phyloP scores from a whole-genome alignment of 177 flowering plant genomes.

The Vitis hybrid region DNA sequence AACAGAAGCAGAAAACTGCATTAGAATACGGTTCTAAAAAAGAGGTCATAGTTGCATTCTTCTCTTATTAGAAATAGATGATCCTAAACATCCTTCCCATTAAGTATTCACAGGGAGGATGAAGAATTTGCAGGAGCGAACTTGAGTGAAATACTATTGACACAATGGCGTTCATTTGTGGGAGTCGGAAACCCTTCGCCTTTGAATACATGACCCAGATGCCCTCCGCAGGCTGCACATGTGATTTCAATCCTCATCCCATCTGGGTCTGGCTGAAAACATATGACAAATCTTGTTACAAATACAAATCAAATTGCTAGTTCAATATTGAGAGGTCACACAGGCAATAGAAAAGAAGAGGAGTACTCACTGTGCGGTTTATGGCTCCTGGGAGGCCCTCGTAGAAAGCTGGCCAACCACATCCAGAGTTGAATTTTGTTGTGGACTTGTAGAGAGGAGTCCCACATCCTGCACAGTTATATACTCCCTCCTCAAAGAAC shows the following conservation, averaged over 20 bases:
- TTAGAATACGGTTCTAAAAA: no score
- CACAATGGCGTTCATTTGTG: slow-evolving; percentile 95
- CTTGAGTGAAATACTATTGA: slow-evolving; percentile 89
- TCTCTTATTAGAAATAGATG: no score
- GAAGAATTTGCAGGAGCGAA: slow-evolving; percentile 50
- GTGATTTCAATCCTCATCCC: slow-evolving; percentile 88
- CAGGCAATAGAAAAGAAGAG: not conserved
- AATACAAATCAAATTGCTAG: not conserved
- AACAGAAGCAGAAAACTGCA: no score
- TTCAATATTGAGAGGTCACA: not conserved
- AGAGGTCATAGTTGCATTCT: no score
- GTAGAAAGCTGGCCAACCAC: slow-evolving; percentile 98
- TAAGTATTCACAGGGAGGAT: slow-evolving; percentile 10
- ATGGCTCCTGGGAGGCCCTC: slow-evolving; percentile 98
- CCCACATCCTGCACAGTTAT: slow-evolving; percentile 83
- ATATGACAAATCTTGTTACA: not conserved
- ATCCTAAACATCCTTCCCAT: no score
- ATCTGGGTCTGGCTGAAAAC: slow-evolving; percentile 86
- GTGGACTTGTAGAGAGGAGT: slow-evolving; percentile 84
- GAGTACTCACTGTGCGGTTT: slow-evolving; percentile 53
- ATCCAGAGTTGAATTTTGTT: slow-evolving; percentile 88
- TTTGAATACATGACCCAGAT: slow-evolving; percentile 96
- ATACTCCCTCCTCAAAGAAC: slow-evolving; percentile 70
- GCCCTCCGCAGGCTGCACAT: slow-evolving; percentile 97
- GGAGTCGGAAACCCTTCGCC: slow-evolving; percentile 90